These are phyloP conservation scores for Fusarium sp. DNA, from an alignment of 2,329 filamentous ascomycete species.

Conservation along the genomic window DNA sequence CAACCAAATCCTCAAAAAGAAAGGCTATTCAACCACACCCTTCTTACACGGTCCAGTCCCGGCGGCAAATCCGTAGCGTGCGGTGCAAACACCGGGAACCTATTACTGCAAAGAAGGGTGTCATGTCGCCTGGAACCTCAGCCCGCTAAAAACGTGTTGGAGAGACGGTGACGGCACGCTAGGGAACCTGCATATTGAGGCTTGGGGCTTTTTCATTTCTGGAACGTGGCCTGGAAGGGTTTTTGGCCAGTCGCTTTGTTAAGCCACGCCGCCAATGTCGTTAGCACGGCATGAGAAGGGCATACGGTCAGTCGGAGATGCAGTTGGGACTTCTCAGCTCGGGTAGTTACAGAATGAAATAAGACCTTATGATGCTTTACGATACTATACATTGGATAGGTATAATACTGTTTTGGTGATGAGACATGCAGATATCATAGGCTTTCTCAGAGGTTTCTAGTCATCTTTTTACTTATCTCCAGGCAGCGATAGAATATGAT, in stretches of 20 bases:
- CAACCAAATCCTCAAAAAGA: conserved; percentile 8
- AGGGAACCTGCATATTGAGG: conserved; percentile 24
- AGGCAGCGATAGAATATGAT: neutral
- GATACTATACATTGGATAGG: neutral
- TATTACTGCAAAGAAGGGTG: neutral
- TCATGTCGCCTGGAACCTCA: conserved; percentile 30
- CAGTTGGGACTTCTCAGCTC: conserved; percentile 2
- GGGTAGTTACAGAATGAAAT: conserved; percentile 20
- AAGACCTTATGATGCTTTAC: neutral
- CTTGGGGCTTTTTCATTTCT: conserved; percentile 17
- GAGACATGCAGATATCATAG: conserved; percentile 18
- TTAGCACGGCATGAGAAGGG: neutral
- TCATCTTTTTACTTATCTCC: neutral
- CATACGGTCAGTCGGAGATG: neutral
- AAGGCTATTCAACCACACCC: conserved; percentile 4
- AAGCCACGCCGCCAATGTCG: conserved; percentile 23
- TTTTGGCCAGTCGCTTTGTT: conserved; percentile 6
- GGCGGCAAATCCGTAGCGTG: conserved; percentile 11
- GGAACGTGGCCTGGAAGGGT: conserved; percentile 18
- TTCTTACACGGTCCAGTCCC: conserved; percentile 16
- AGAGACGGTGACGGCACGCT: conserved; percentile 14
- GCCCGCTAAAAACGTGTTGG: conserved; percentile 25
- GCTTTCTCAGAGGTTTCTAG: neutral
- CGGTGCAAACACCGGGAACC: conserved; percentile 22
- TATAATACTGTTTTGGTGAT: neutral